These are phyloP conservation scores for Lonicera japonica DNA, from an alignment of 129 eudicot genomes.

Conservation along the genomic window DNA sequence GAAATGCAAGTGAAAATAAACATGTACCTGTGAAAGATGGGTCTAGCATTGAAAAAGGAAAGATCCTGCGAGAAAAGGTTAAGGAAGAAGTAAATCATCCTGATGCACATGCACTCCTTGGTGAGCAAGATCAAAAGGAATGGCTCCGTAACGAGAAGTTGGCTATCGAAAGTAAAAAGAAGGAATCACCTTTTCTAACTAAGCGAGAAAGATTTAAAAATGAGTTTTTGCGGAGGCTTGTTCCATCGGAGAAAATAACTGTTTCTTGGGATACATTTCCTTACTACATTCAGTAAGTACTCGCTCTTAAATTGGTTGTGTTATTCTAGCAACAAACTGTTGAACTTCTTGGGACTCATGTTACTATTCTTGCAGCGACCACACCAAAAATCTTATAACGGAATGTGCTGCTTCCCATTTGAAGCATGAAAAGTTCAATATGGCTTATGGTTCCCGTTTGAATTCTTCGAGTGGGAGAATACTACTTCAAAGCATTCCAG, in stretches of 20 bases:
- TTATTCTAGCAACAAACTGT: conserved; percentile 5
- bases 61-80: conserved; percentile 19
- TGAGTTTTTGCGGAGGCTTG: conserved; percentile 72
- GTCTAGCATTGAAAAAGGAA: conserved; percentile 32
- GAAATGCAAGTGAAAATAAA: conserved; percentile 72
- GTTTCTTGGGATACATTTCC: conserved; percentile 94
- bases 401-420: conserved; percentile 89
- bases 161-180: conserved; percentile 72
- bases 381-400: conserved; percentile 61
- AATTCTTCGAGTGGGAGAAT: conserved; percentile 85
- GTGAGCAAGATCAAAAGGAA: conserved; percentile 88
- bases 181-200: conserved; percentile 80
- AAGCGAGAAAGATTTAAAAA: conserved; percentile 64
- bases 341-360: conserved; percentile 8
- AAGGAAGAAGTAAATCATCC: conserved; percentile 27
- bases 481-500: conserved; percentile 93
- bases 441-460: conserved; percentile 63
- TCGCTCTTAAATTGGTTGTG: neutral
- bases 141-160: conserved; percentile 85
- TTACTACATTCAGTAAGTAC: conserved; percentile 62
- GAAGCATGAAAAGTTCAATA: conserved; percentile 58
- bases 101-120: conserved; percentile 81
- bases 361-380: conserved; percentile 42
- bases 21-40: conserved; percentile 43
- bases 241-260: conserved; percentile 86